A percentile compares a stretch with the other conserved stretches of the same genome.
Conservation (phyloP, 148 eudicot species). For the Fagopyrum esculentum region DNA sequence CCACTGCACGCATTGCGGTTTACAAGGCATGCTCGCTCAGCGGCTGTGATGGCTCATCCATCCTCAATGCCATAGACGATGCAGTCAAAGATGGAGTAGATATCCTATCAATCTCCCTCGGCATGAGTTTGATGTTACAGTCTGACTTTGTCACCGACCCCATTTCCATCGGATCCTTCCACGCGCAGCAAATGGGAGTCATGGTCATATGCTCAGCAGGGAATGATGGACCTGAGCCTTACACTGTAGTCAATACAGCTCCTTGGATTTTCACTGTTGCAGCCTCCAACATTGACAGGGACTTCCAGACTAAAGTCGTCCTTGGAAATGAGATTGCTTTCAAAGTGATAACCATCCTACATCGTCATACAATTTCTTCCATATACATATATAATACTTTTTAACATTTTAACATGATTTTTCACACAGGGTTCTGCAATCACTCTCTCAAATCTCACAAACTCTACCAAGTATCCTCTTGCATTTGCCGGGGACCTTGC, state of each 20-base stretch:
- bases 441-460: conserved; percentile 37
- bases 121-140: conserved; percentile 38
- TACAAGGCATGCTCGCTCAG: conserved; percentile 51
- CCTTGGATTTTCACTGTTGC: conserved; percentile 70
- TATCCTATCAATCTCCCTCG: conserved; percentile 54
- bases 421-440: conserved; percentile 47
- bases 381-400: not conserved
- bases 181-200: conserved; percentile 57
- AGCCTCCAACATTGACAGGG: conserved; percentile 61
- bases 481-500: conserved; percentile 48
- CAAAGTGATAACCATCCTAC: conserved; percentile 23
- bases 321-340: conserved; percentile 42
- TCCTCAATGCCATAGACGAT: conserved; percentile 63
- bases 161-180: conserved; percentile 59
- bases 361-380: not conserved
- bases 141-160: conserved; percentile 44
- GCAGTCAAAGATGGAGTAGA: conserved; percentile 71
- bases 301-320: conserved; percentile 31
- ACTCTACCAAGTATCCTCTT: conserved; percentile 36
- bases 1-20: conserved; percentile 52
- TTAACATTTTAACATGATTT: conserved; percentile 1
- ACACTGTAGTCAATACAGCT: conserved; percentile 49
- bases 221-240: conserved; percentile 54
- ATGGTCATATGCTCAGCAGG: conserved; percentile 61
- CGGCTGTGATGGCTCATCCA: conserved; percentile 40